phyloP scores from a whole-genome alignment of 2,329 filamentous ascomycete genomes.

The Stagonosporopsis rhizophila region DNA sequence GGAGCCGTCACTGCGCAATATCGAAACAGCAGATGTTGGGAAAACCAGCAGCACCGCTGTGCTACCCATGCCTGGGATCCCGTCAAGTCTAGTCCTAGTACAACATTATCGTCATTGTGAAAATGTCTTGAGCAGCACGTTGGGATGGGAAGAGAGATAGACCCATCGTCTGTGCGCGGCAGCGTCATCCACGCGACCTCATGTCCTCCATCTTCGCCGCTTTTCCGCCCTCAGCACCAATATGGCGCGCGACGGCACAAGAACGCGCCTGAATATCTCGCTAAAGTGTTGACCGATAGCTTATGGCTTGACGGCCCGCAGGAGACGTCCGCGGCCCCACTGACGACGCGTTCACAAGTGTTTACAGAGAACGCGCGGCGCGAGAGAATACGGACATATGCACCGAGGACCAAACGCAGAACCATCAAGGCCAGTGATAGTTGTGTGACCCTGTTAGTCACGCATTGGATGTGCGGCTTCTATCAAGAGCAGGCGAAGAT shows the following conservation, averaged over 20 bases:
- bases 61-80: too few relatives aligned
- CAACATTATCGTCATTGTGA: too few relatives aligned
- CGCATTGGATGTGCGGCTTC: too few relatives aligned
- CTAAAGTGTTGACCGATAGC: not conserved
- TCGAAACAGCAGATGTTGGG: too few relatives aligned
- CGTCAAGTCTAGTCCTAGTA: too few relatives aligned
- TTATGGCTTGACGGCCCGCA: not conserved
- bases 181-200: not conserved
- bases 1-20: too few relatives aligned
- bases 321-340: conserved; percentile 3
- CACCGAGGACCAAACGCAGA: not conserved
- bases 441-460: not conserved
- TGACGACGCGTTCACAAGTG: not conserved
- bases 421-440: not conserved
- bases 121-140: too few relatives aligned
- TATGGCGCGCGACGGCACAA: not conserved
- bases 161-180: not conserved
- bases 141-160: too few relatives aligned
- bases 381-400: not conserved
- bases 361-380: conserved; percentile 8
- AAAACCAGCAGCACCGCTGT: too few relatives aligned
- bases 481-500: not conserved
- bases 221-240: not conserved
- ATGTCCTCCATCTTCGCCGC: not conserved
- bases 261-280: not conserved